Evolutionary conservation across 257 asterid genomes (phyloP).

Genomic region (Solanum peruvianum): DNA sequence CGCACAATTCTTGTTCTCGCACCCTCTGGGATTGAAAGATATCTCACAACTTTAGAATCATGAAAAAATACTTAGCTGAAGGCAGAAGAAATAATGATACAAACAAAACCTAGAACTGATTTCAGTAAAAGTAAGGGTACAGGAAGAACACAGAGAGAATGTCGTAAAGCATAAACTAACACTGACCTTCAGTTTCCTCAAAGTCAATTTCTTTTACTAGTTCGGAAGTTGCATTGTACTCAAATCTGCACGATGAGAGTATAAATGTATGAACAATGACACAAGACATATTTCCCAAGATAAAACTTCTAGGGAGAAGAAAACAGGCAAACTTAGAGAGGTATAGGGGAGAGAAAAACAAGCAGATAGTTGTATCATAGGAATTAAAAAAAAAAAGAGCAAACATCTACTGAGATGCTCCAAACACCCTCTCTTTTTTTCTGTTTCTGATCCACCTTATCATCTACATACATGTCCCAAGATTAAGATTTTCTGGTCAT

Average conservation of each 20-base stretch:
- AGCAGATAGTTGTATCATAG: neutral
- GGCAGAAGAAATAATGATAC: neutral
- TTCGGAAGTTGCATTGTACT: conserved; percentile 76
- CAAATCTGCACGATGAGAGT: conserved; percentile 41
- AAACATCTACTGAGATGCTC: neutral
- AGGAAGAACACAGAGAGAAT: neutral
- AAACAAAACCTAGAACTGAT: neutral
- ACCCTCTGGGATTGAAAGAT: conserved; percentile 34
- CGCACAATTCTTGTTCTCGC: conserved; percentile 57
- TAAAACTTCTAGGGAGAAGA: neutral
- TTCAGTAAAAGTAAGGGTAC: neutral
- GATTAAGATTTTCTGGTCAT: neutral
- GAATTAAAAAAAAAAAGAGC: neutral
- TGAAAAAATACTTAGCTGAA: neutral
- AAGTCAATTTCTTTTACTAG: conserved; percentile 63
- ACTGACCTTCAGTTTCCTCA: conserved; percentile 74
- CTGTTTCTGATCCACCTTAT: neutral
- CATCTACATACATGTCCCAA: neutral
- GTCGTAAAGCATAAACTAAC: neutral
- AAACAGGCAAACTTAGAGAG: neutral
- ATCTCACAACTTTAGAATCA: neutral
- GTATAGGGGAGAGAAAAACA: neutral
- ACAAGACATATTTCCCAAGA: neutral
- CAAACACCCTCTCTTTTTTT: neutral
- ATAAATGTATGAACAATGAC: neutral